Evolutionary conservation across 2,329 filamentous ascomycete species (phyloP), one percentile per base, ranked within the genome.

Genomic region (Macrophomina pseudophaseolina): DNA sequence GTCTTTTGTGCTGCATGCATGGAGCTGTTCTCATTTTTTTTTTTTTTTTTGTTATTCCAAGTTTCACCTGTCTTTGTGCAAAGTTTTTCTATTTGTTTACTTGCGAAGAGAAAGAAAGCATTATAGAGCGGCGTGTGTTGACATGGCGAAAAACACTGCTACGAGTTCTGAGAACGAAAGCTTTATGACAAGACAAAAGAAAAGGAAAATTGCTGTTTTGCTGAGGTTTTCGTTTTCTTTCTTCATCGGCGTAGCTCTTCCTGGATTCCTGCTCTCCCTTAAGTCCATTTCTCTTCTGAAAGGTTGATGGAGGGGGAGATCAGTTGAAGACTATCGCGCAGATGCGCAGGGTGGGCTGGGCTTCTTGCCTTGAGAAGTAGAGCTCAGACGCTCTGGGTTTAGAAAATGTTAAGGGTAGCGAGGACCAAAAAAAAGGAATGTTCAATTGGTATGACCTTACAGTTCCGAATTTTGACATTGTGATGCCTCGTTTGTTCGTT

Each of bases 121-220:
- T 65, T 56, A 65, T 46, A 65, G 40, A 58, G 63, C 63, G 49
- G 49, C 33, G 38, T 32, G 40, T 48, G 51, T 58, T 56, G 40
- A 38, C 28, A 54, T 54, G 63, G 40, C 40, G 30, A 35, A 40
- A 38, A 40, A 49, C 52, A 56, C 38, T 54, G 51, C 63, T 56
- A 56, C 63, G 63, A 65, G 44, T 62, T 62, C 58, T 49, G 58
- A 62, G 58, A 62, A 62, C 58, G 58, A 62, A 62, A 49, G 58
- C 58, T 48, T 62, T 62, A 62, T 56, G 52, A 65, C 62, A 64
- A 52, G 48, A 53, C 35, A 64, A 48, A 63, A 48, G 30, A 46
- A 44, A 65, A 35, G 53, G 53, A 58, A 65, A 49, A 48, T 49
- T 8, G 42, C 52, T 38, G 38, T 65, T 35, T 46, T 23, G 23